phyloP scores from a whole-genome alignment of 805 yeast species.

The Pichia sporocuriosa region DNA sequence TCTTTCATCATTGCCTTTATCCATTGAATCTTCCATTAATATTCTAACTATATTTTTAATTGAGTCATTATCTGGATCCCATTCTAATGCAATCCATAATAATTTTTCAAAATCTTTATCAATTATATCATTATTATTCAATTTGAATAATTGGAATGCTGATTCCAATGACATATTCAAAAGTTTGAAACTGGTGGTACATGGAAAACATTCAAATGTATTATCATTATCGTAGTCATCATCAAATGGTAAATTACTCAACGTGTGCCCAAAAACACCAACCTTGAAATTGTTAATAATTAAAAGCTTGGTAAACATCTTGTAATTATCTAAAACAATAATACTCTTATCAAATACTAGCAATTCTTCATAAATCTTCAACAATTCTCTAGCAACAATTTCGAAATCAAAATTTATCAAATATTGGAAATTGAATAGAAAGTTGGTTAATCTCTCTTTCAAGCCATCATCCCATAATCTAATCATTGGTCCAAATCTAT shows the following conservation, averaged over 20 bases:
- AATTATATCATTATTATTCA: conserved; percentile 14
- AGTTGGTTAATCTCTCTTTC: conserved; percentile 31
- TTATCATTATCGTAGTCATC: conserved; percentile 21
- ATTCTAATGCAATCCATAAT: conserved; percentile 30
- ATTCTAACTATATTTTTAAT: conserved; percentile 18
- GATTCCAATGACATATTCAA: conserved; percentile 25
- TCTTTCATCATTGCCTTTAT: conserved; percentile 14
- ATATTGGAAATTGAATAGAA: conserved; percentile 34
- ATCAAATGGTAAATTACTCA: conserved; percentile 21
- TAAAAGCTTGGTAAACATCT: conserved; percentile 27
- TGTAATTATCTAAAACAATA: conserved; percentile 27
- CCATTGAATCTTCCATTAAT: conserved; percentile 19
- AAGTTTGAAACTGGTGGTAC: conserved; percentile 27
- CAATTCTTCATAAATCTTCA: conserved; percentile 40
- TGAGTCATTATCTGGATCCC: conserved; percentile 18
- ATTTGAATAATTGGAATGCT: conserved; percentile 24
- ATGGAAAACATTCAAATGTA: conserved; percentile 20
- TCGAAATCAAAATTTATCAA: conserved; percentile 29
- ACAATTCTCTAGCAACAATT: conserved; percentile 31
- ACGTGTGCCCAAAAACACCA: conserved; percentile 24
- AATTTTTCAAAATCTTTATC: conserved; percentile 18
- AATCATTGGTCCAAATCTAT: conserved; percentile 53
- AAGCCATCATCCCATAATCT: conserved; percentile 25
- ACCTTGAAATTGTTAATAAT: conserved; percentile 30
- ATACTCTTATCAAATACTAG: conserved; percentile 38